Evolutionary conservation across 352 stramenopile genomes (phyloP).

Genomic region (Globisporangium megalacanthum): DNA sequence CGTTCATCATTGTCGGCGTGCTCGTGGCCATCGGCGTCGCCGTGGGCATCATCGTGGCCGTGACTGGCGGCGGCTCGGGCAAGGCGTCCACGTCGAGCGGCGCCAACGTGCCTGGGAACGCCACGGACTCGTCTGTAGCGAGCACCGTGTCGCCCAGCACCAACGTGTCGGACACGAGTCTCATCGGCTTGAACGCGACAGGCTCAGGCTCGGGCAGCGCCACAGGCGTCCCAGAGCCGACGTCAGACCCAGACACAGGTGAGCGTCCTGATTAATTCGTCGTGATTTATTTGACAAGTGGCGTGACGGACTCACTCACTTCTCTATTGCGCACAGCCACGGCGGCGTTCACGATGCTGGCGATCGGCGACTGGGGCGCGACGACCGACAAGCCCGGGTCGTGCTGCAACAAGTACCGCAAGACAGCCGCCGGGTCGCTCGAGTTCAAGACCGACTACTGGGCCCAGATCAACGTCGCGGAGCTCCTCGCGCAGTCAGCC

Average conservation of each 20-base stretch:
- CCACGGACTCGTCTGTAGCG: conserved; percentile 2
- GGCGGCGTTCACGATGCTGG: conserved; percentile 71
- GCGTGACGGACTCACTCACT: conserved; percentile 1
- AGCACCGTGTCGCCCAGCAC: conserved; percentile 17
- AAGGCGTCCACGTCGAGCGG: conserved; percentile 25
- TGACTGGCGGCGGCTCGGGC: conserved; percentile 31
- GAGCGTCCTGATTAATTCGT: background rate
- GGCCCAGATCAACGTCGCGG: conserved; percentile 78
- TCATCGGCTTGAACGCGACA: conserved; percentile 27
- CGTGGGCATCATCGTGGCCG: conserved; percentile 60
- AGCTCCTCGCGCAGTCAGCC: conserved; percentile 71
- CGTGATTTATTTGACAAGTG: conserved; percentile 6
- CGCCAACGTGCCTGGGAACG: conserved; percentile 8
- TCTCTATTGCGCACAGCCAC: conserved; percentile 17
- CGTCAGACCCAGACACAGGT: conserved; percentile 49
- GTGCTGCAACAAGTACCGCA: conserved; percentile 88
- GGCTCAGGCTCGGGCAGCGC: conserved; percentile 18
- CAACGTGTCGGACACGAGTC: conserved; percentile 44
- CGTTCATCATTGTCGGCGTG: conserved; percentile 61
- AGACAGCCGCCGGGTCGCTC: conserved; percentile 69
- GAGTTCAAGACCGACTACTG: conserved; percentile 87
- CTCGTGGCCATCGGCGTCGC: conserved; percentile 61
- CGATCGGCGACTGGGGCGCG: conserved; percentile 81
- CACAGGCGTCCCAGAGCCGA: conserved; percentile 31
- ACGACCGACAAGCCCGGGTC: conserved; percentile 83